Conservation (phyloP, 73 alveolate genomes). For the Urostyla sp. region DNA sequence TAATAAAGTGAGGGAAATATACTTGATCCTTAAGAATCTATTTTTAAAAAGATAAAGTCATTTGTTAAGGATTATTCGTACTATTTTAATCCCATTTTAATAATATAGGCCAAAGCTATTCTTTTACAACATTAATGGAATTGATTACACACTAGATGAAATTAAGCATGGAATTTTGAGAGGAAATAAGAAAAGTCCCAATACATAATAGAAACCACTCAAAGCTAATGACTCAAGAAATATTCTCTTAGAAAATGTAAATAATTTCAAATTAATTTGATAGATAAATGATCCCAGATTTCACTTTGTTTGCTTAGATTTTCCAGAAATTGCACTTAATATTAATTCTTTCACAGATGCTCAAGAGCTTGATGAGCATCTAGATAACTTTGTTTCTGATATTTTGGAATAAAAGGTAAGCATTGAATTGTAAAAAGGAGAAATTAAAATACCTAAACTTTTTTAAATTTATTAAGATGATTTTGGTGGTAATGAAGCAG, state of each 20-base stretch:
- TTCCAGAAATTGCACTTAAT: constrained; percentile 27
- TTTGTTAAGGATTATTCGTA: constrained; percentile 28
- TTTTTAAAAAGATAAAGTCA: constrained; percentile 7
- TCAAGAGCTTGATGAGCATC: neutral
- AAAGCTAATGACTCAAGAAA: constrained; percentile 27
- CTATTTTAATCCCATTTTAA: neutral
- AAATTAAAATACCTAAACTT: constrained; percentile 67
- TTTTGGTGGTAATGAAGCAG: constrained; percentile 51
- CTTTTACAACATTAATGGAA: constrained; percentile 68
- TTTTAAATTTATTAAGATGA: constrained; percentile 63
- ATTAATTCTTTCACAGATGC: constrained; percentile 33
- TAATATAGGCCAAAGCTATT: constrained; percentile 42
- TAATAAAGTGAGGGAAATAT: constrained; percentile 32
- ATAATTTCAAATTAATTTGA: neutral
- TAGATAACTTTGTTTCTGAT: constrained; percentile 56
- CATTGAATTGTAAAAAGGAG: constrained; percentile 35
- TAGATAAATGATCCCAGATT: constrained; percentile 52
- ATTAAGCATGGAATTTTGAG: constrained; percentile 90
- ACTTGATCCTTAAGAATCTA: constrained; percentile 1
- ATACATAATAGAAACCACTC: constrained; percentile 36
- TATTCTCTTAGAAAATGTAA: constrained; percentile 17
- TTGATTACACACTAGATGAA: constrained; percentile 74
- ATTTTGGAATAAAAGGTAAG: constrained; percentile 66
- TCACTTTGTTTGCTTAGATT: constrained; percentile 60
- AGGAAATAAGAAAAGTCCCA: constrained; percentile 69